Conservation (phyloP, 148 eudicot genomes). For the Rhododendron ferrugineum region DNA sequence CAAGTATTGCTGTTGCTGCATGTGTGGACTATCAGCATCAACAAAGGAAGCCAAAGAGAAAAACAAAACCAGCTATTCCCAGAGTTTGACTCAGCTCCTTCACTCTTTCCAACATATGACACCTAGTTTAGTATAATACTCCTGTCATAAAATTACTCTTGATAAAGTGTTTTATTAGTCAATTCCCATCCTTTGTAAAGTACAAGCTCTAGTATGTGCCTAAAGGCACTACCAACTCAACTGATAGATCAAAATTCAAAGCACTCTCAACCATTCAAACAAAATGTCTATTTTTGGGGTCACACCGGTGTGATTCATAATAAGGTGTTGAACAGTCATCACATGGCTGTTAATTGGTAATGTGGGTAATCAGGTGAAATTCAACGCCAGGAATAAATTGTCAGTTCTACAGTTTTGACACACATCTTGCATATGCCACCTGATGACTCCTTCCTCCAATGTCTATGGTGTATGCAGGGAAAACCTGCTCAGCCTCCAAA, state of each 20-base stretch:
- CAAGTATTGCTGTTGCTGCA: constrained; percentile 61
- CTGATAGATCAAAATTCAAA: background rate
- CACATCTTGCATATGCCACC: background rate
- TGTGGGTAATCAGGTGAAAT: background rate
- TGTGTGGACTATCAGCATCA: constrained; percentile 39
- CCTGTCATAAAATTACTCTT: background rate
- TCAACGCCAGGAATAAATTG: background rate
- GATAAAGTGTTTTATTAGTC: background rate
- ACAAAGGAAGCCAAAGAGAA: constrained; percentile 46
- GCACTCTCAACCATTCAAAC: background rate
- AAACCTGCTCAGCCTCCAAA: constrained; percentile 47
- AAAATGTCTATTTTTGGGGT: background rate
- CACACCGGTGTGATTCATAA: background rate
- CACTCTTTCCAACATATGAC: background rate
- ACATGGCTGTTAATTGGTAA: background rate
- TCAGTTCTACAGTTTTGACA: background rate
- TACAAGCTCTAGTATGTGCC: background rate
- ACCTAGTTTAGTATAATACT: background rate
- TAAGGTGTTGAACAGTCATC: background rate
- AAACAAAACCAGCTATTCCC: constrained; percentile 72
- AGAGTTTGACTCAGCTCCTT: constrained; percentile 40
- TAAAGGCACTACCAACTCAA: background rate
- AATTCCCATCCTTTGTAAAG: background rate
- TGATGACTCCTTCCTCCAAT: background rate
- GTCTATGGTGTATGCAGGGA: constrained; percentile 35